Evolutionary conservation across 495 filamentous ascomycete genomes (phyloP).

Genomic region (Neurospora tetraspora): DNA sequence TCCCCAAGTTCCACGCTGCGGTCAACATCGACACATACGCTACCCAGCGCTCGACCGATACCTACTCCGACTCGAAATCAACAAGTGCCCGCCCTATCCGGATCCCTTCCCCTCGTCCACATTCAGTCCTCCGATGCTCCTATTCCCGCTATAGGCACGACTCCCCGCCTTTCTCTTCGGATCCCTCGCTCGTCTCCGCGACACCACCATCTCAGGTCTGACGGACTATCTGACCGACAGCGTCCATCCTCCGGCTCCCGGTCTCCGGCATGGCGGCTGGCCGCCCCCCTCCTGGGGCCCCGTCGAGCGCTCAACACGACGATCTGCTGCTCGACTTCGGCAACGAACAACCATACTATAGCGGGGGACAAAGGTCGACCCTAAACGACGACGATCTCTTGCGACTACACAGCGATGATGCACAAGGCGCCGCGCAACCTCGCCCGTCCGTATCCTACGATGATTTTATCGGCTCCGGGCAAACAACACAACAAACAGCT

Average conservation of each 20-base stretch:
- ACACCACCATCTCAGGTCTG: constrained; percentile 16
- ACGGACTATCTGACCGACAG: constrained; percentile 7
- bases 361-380: constrained; percentile 57
- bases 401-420: constrained; percentile 54
- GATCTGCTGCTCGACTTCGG: constrained; percentile 68
- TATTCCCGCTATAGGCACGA: not conserved
- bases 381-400: constrained; percentile 70
- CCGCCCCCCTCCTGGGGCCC: constrained; percentile 51
- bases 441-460: constrained; percentile 91
- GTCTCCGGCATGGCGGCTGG: constrained; percentile 50
- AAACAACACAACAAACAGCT: constrained; percentile 10
- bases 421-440: constrained; percentile 47
- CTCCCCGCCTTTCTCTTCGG: not conserved
- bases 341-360: constrained; percentile 58
- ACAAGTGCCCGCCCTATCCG: not conserved
- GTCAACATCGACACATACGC: not conserved
- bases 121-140: not conserved
- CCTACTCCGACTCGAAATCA: not conserved
- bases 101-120: not conserved
- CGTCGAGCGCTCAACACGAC: constrained; percentile 47
- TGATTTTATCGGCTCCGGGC: constrained; percentile 69
- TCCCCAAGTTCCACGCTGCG: not conserved
- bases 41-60: not conserved
- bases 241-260: not conserved
- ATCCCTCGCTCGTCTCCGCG: constrained; percentile 4